Evolutionary conservation across 768 basidiomycete species (phyloP).

Genomic region (Boletellus sp.): DNA sequence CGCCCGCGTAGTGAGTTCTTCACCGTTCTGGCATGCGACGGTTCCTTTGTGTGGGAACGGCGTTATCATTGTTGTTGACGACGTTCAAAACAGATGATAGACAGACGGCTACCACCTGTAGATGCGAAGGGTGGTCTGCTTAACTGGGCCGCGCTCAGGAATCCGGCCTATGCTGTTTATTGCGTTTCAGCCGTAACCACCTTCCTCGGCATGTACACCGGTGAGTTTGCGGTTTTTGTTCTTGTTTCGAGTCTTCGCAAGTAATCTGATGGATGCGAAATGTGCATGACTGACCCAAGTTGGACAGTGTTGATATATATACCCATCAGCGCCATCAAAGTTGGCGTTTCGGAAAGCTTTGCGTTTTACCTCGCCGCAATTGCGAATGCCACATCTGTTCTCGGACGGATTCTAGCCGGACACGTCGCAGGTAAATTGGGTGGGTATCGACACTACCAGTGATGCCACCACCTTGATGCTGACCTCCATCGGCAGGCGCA

Average conservation of each 20-base stretch:
- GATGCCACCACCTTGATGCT: not conserved
- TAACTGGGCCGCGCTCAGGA: conserved; percentile 48
- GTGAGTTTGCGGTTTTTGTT: conserved; percentile 29
- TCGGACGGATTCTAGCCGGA: conserved; percentile 59
- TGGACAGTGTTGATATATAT: conserved; percentile 65
- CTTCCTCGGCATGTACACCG: conserved; percentile 70
- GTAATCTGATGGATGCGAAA: not conserved
- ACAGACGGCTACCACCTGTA: conserved; percentile 52
- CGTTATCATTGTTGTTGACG: not conserved
- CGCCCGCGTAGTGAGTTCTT: conserved; percentile 47
- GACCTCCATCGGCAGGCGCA: conserved; percentile 39
- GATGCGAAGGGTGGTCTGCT: conserved; percentile 55
- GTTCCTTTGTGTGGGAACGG: not conserved
- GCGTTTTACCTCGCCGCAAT: conserved; percentile 66
- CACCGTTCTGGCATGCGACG: not conserved
- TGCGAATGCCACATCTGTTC: conserved; percentile 60
- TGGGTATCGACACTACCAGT: conserved; percentile 17
- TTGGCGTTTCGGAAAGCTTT: conserved; percentile 48
- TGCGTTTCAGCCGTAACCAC: conserved; percentile 50
- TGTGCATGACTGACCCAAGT: not conserved
- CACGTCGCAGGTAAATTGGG: conserved; percentile 52
- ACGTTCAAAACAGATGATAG: conserved; percentile 21
- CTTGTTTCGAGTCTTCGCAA: too few species aligned
- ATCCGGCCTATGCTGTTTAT: conserved; percentile 49
- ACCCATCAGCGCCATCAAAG: conserved; percentile 48